Base-by-base conservation (phyloP, 495 filamentous ascomycete genomes). In the Penicillium fimorum region DNA sequence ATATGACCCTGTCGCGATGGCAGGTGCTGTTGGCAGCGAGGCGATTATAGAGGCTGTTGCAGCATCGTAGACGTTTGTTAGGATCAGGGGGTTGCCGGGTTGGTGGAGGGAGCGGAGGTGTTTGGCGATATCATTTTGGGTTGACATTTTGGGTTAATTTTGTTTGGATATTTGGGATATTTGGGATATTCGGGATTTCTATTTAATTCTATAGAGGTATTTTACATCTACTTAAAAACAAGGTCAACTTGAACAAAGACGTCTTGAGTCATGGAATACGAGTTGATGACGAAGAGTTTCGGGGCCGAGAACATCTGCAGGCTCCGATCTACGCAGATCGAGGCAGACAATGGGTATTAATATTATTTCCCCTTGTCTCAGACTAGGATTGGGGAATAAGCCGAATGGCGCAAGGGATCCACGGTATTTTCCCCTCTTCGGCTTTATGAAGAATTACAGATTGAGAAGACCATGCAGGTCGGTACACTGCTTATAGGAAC, bases 11-110 rank as follows among this genome's bases (percentile, higher is more conserved):
- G 81, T 82, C 18, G 80, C 82, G 25, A 84, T 64, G 50, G 81
- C 82, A 33, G 67, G 63, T 12, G 72, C 70, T 1, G 56, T 38
- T 0, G 76, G 74, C 15, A 77, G 69, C 3, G 70, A 62, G 37
- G 77, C 71, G 54, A 80, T 60, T 27, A 71, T 44, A 10, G 63
- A 60, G 2, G 81, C 79, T 35, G 79, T 74, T 18, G 72, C 58
- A 40, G 64, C 71, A 59, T 84, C 79, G 62, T 76, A 79, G 55
- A 80, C 64, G 60, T 84, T 85, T 52, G 78, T 72, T 27, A 84
- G 70, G 35, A 82, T 49, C 11, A 86, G 56, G 15, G 82, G 81
- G 10, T 68, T 53, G 33, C 72, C 68, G 0, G 79, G 76, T 9
- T 55, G 35, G 66, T 84, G 82, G 47, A 85, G 79, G 24, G 25